A percentile compares a stretch with the other conserved stretches of the same genome.
Evolutionary conservation across 768 basidiomycete species (phyloP).

Genomic region (Phylloporus rhodoxanthus): DNA sequence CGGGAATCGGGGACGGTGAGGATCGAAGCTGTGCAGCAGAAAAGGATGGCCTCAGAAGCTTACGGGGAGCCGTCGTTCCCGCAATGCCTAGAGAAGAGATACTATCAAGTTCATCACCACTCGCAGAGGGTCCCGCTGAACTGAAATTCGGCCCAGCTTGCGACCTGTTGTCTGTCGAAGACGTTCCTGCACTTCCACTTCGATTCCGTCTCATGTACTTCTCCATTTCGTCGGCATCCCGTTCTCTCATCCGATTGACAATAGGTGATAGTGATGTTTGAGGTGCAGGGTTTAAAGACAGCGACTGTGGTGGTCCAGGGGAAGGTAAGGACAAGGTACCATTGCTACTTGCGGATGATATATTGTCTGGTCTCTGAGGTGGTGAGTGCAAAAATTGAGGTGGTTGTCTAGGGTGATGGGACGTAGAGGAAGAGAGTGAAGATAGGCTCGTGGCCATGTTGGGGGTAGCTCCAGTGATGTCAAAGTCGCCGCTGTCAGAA

Average conservation of each 20-base stretch:
- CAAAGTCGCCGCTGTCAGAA: constrained; percentile 66
- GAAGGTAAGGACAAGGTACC: constrained; percentile 36
- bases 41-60: constrained; percentile 59
- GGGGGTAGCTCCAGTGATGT: constrained; percentile 38
- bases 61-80: constrained; percentile 55
- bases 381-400: constrained; percentile 38
- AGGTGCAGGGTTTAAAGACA: constrained; percentile 33
- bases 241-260: constrained; percentile 73
- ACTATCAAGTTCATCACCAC: constrained; percentile 50
- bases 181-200: constrained; percentile 70
- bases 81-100: constrained; percentile 42
- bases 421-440: constrained; percentile 59
- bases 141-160: constrained; percentile 45
- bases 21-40: constrained; percentile 74
- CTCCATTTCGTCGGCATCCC: constrained; percentile 83
- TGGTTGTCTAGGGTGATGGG: constrained; percentile 42
- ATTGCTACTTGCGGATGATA: constrained; percentile 31
- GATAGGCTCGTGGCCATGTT: constrained; percentile 43
- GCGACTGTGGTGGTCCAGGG: constrained; percentile 32
- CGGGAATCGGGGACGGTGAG: constrained; percentile 34
- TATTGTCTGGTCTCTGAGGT: constrained; percentile 32
- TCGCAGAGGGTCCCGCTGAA: constrained; percentile 46
- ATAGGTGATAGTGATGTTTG: constrained; percentile 64
- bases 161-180: constrained; percentile 67
- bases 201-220: constrained; percentile 78